These are phyloP conservation scores for Candida sp. DNA, from an alignment of 1,139 yeast species.

Conservation along the genomic window DNA sequence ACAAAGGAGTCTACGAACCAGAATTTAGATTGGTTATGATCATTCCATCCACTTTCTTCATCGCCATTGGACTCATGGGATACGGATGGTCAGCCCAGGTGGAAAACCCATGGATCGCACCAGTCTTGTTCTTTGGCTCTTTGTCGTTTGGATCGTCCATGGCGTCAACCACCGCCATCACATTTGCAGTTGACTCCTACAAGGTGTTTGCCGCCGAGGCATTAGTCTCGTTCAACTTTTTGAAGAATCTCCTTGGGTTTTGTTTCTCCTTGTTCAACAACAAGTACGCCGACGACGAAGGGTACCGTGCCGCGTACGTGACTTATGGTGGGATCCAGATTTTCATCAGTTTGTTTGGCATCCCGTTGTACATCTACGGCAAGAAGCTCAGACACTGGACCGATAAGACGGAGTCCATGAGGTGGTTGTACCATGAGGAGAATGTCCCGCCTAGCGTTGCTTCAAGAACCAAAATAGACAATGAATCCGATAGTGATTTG, in stretches of 20 bases:
- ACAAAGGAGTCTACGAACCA: slow-evolving; percentile 64
- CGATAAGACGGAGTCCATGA: slow-evolving; percentile 42
- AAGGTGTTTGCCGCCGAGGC: slow-evolving; percentile 64
- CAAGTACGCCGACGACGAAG: slow-evolving; percentile 43
- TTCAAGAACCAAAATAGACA: slow-evolving; percentile 3
- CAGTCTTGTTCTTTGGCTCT: slow-evolving; percentile 58
- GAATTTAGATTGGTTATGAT: slow-evolving; percentile 63
- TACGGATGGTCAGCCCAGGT: slow-evolving; percentile 62
- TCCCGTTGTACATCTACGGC: slow-evolving; percentile 62
- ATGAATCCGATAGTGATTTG: slow-evolving; percentile 1
- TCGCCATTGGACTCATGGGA: slow-evolving; percentile 58
- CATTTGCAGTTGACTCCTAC: slow-evolving; percentile 63
- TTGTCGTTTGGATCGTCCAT: slow-evolving; percentile 63
- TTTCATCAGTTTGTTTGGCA: slow-evolving; percentile 49
- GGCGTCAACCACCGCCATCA: slow-evolving; percentile 65
- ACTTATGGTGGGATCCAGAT: slow-evolving; percentile 60
- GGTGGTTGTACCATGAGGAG: slow-evolving; percentile 32
- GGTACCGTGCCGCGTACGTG: slow-evolving; percentile 51
- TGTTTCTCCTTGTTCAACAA: slow-evolving; percentile 62
- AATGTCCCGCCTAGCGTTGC: slow-evolving; percentile 18
- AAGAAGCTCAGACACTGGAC: slow-evolving; percentile 56
- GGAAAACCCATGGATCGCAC: slow-evolving; percentile 61
- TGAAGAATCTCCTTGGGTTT: slow-evolving; percentile 60
- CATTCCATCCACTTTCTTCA: slow-evolving; percentile 50
- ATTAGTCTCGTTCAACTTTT: slow-evolving; percentile 57